Conservation (phyloP, 2,329 filamentous ascomycete species). For the Tolypocladium album region DNA sequence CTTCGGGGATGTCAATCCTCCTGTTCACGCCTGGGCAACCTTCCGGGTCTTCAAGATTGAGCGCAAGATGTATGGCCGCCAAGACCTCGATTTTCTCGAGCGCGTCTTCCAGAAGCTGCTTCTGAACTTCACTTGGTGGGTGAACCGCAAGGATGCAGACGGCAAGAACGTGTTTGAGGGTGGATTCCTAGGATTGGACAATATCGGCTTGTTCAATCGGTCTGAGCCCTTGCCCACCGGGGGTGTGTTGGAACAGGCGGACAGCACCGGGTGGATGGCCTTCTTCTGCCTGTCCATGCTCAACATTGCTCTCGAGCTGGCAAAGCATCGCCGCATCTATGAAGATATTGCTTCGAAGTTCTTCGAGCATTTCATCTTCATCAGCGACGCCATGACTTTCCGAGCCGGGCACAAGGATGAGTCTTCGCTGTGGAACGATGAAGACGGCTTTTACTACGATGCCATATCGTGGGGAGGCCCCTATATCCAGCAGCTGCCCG, state of each 20-base stretch:
- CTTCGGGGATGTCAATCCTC: conserved; percentile 93
- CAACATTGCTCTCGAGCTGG: conserved; percentile 89
- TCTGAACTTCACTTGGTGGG: conserved; percentile 98
- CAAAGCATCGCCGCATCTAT: conserved; percentile 89
- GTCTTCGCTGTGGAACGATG: conserved; percentile 88
- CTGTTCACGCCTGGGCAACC: conserved; percentile 91
- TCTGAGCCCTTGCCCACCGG: conserved; percentile 91
- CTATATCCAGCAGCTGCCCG: conserved; percentile 84
- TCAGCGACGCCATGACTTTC: conserved; percentile 94
- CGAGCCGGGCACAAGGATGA: conserved; percentile 58
- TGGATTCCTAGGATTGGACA: conserved; percentile 90
- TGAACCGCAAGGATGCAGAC: conserved; percentile 88
- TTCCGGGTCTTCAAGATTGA: conserved; percentile 98
- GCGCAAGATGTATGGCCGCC: conserved; percentile 88
- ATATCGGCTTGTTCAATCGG: conserved; percentile 94
- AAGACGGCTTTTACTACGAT: conserved; percentile 97
- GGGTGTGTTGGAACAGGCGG: conserved; percentile 87
- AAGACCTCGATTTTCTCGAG: conserved; percentile 92
- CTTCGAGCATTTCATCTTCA: conserved; percentile 97
- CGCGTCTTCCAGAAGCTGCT: conserved; percentile 93
- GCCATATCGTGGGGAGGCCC: conserved; percentile 94
- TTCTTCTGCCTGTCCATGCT: conserved; percentile 96
- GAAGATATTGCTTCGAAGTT: conserved; percentile 98
- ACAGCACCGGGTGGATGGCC: conserved; percentile 98
- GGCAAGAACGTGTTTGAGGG: conserved; percentile 98